Base-by-base conservation (phyloP, 2,329 filamentous ascomycete genomes). In the Cercospora brassicicola region DNA sequence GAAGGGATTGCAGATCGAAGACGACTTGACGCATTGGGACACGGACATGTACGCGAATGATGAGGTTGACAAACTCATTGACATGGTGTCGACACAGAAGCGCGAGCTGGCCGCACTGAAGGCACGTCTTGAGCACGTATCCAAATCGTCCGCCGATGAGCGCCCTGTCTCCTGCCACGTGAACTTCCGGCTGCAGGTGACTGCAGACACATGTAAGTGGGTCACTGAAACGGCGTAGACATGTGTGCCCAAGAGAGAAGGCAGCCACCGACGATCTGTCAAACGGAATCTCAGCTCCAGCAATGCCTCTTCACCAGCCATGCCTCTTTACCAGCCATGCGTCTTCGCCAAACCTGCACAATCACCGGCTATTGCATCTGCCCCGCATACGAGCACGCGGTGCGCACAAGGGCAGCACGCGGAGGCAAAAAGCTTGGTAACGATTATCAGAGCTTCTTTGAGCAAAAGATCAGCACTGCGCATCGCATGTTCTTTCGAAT, bases 351-450 rank as follows among this genome's bases (percentile, higher is more conserved):
- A 20, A 59, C 55, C 55, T 59, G 55, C 55, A 59, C 55, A 59
- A 36, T 30, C n/a, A 9, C 55, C 55, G 55, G 30, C 55, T 59
- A 59, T 59, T 28, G n/a, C 13, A 4, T 59, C 55, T 59, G 7
- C 55, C 55, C 55, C 55, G 55, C 55, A 59, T 59, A 23, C n/a
- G 9, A 59, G 55, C 55, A 59, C 55, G 55, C n/a, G 55, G 28
- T 10, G 28, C 55, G 33, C 55, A 59, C 28, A 59, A 33, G 55
- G 55, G 55, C 11, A 36, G 48, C 51, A 63, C 61, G 61, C n/a
- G 42, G 51, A 63, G 45, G 23, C 33, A n/a, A 60, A 65, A 65
- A 61, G 64, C 64, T 65, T 61, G 64, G 56, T 61, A 42, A 53
- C 45, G 64, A 26, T 39, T 39, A 61, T 65, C 56, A 31, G 56